Evolutionary conservation across 768 basidiomycete genomes (phyloP), one percentile per base, ranked within the genome.

Genomic region (Xerocomellus amylosporus): DNA sequence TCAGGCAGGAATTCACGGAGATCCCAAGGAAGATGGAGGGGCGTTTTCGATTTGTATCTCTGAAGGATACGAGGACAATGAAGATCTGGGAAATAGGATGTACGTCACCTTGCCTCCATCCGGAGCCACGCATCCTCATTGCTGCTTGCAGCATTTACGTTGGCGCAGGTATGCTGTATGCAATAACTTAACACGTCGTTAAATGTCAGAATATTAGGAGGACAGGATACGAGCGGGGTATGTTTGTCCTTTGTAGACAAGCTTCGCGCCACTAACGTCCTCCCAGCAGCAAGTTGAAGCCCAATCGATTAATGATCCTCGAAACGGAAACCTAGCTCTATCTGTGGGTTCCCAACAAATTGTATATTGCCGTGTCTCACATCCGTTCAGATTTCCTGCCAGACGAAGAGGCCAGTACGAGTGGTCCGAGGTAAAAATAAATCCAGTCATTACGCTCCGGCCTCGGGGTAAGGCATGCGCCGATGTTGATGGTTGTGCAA

Each of bases 41-140:
- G 74, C 76, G 8, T 77, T 63, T 49, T 78, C 77, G 14, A 69
- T 78, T 20, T 76, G 77, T 17, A 41, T 78, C 17, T 74, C 77
- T 36, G 68, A 60, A 14, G 74, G 75, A 8, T 78, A 78, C 39
- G 71, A 74, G 42, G 77, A 78, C 58, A 72, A 78, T 53, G n/a
- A 45, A 2, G 77, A 78, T 31, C 1, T 40, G 0, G 77, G 77
- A 30, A 68, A 75, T 0, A 67, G 5, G 8, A 74, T 77, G 76
- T 77, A 55, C 5, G 74, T 56, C 53, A 31, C 28, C 24, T 40
- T 24, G 2, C n/a, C 17, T 30, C 39, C 12, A 8, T 53, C 36
- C 12, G 22, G 37, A 15, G 15, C n/a, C 38, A 42, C 19, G 20
- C 24, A 9, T 40, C 33, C 56, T 65, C 34, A 57, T 22, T 2